Conservation (phyloP, 768 basidiomycete genomes). For the Psilocybe tampanensis region DNA sequence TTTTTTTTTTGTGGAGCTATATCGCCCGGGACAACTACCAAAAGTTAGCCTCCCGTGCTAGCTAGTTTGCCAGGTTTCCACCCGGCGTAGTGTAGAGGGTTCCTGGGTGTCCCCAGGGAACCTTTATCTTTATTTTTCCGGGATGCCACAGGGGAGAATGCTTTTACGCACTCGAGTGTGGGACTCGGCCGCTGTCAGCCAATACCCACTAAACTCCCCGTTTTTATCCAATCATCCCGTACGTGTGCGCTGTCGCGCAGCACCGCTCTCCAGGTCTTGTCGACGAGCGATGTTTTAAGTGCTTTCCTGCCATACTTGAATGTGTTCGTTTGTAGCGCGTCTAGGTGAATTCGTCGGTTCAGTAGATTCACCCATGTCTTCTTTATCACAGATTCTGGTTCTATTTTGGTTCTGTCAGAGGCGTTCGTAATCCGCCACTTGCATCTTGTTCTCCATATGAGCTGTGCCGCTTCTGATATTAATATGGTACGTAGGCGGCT, state of each 20-base stretch:
- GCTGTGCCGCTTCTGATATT: slow-evolving; percentile 26
- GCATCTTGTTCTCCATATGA: slow-evolving; percentile 29
- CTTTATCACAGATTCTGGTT: slow-evolving; percentile 2
- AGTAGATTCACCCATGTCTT: slow-evolving; percentile 20
- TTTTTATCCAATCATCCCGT: slow-evolving; percentile 19
- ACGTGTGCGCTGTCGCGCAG: slow-evolving; percentile 15
- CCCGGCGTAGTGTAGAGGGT: neutral
- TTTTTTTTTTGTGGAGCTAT: neutral
- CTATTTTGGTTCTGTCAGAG: neutral
- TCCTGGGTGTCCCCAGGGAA: neutral
- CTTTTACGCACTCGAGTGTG: slow-evolving; percentile 13
- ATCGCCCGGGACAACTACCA: neutral
- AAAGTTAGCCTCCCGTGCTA: neutral
- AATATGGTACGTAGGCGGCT: slow-evolving; percentile 20
- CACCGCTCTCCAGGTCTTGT: slow-evolving; percentile 22
- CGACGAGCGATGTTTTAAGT: slow-evolving; percentile 8
- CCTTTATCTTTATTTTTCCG: neutral
- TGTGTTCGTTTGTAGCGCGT: slow-evolving; percentile 13
- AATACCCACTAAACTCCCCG: slow-evolving; percentile 37
- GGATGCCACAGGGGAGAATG: slow-evolving; percentile 9
- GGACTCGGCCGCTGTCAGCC: slow-evolving; percentile 10
- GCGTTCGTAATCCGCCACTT: slow-evolving; percentile 21
- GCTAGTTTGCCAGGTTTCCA: neutral
- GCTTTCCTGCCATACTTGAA: slow-evolving; percentile 13
- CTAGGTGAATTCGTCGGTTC: slow-evolving; percentile 18